Evolutionary conservation across 2,329 filamentous ascomycete species (phyloP), one percentile per base, ranked within the genome.

Genomic region (Claviceps capensis): DNA sequence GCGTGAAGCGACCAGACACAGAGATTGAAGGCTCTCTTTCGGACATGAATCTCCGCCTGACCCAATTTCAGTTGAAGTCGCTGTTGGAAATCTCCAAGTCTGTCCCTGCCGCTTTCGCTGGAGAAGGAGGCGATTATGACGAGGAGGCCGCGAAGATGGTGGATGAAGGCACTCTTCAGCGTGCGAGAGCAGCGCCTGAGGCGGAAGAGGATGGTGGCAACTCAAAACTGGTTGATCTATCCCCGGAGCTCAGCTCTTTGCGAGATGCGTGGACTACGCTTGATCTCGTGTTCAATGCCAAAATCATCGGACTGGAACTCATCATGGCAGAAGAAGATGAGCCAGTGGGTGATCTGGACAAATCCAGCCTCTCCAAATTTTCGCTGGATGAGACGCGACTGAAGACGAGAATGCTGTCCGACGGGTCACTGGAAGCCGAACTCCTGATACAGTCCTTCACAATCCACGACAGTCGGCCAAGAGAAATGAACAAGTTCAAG

Each of bases 11-110:
- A 41, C 93, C 93, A 0, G 91, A 98, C 62, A 83, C 89, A 48
- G 91, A 97, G 68, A 83, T 98, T 19, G 84, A 93, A 64, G 90
- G 91, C 3, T 84, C 79, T 47, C 88, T 99, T 82, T 96, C 90
- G 5, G 86, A 96, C 52, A 83, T 97, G 62, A 96, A 97, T 60
- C 73, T 98, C 48, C 81, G 83, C 34, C 76, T 98, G 38, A 95
- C 90, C 0, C 90, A 95, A 60, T 87, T 86, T 52, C 94, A 99
- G 64, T 75, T 97, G 57, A 91, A 86, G 60, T 94, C 95, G 57
- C 72, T 96, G 17, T 72, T 97, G 57, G 89, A 93, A 58, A 79
- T 99, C 23, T 91, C 88, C 2, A 82, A 83, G 55, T 88, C 90
- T 0, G 86, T 97, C 1, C 93, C 94, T 0, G 82, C 83, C 41